Conservation (phyloP, 1,284 basidiomycete species). For the Ustilago hordei region DNA sequence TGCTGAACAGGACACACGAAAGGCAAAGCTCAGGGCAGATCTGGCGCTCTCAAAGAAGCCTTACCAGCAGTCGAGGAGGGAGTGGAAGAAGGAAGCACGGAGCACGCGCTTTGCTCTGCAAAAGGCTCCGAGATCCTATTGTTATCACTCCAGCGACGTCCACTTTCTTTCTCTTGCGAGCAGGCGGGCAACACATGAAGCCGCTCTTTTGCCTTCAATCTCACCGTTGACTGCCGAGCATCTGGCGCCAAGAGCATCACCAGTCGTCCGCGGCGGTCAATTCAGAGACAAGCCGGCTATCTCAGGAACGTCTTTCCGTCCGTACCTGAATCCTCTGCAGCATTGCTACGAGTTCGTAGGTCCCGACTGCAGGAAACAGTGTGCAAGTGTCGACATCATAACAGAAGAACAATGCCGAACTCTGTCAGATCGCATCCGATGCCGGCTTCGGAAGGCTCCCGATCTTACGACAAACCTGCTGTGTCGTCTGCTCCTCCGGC, state of each 20-base stretch:
- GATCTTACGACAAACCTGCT: conserved; percentile 18
- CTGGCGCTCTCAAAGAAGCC: no score
- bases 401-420: conserved; percentile 5
- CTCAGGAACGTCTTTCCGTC: conserved; percentile 6
- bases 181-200: neutral
- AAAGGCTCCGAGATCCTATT: conserved; percentile 25
- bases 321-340: neutral
- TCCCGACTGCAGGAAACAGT: neutral
- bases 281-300: neutral
- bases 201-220: neutral
- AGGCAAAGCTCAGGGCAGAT: no score
- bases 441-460: conserved; percentile 23
- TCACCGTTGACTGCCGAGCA: neutral
- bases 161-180: neutral
- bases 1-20: no score
- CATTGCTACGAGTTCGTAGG: neutral
- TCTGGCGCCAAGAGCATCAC: conserved; percentile 6
- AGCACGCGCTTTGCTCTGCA: neutral
- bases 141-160: neutral
- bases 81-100: neutral
- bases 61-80: no score
- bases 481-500: conserved; percentile 12
- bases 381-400: neutral
- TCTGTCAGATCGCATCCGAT: conserved; percentile 16
- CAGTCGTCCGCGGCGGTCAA: neutral